Percentiles rank a stretch among this genome's conserved stretches.
These are phyloP conservation scores for Osmanthus fragrans DNA, from an alignment of 257 asterid genomes.

Conservation along the genomic window DNA sequence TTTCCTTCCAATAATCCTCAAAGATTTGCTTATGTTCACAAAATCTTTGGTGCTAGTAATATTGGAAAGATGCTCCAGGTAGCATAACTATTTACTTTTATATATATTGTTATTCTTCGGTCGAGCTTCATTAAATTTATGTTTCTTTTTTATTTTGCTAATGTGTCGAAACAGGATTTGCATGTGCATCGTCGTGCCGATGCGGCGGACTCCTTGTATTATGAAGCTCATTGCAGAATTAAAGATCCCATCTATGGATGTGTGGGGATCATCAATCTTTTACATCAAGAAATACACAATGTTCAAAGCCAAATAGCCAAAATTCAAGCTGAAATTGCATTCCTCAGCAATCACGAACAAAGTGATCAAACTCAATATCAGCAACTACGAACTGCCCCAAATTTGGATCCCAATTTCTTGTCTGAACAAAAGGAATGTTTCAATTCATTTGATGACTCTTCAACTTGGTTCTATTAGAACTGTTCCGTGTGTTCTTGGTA, in stretches of 20 bases:
- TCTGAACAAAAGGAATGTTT: neutral
- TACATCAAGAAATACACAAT: constrained; percentile 45
- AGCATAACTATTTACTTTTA: neutral
- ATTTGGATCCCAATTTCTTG: constrained; percentile 2
- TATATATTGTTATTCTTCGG: neutral
- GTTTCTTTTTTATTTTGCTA: neutral
- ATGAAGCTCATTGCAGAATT: constrained; percentile 61
- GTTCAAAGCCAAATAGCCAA: constrained; percentile 50
- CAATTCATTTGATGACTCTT: constrained; percentile 17
- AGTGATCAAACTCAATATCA: neutral
- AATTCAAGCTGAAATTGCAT: constrained; percentile 46
- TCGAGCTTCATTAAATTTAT: neutral
- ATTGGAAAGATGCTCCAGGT: constrained; percentile 63
- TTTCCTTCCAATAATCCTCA: constrained; percentile 70
- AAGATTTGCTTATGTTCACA: constrained; percentile 60
- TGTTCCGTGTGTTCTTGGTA: neutral
- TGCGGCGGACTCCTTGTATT: constrained; percentile 56
- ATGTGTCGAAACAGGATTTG: constrained; percentile 37
- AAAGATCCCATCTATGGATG: constrained; percentile 63
- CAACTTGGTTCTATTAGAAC: constrained; percentile 29
- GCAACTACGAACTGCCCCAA: constrained; percentile 9
- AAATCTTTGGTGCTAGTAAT: constrained; percentile 72
- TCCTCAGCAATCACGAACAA: constrained; percentile 1
- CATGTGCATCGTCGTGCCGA: constrained; percentile 46
- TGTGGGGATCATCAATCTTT: constrained; percentile 45